phyloP scores from a whole-genome alignment of 257 asterid species.

The Nicotiana tabacum region DNA sequence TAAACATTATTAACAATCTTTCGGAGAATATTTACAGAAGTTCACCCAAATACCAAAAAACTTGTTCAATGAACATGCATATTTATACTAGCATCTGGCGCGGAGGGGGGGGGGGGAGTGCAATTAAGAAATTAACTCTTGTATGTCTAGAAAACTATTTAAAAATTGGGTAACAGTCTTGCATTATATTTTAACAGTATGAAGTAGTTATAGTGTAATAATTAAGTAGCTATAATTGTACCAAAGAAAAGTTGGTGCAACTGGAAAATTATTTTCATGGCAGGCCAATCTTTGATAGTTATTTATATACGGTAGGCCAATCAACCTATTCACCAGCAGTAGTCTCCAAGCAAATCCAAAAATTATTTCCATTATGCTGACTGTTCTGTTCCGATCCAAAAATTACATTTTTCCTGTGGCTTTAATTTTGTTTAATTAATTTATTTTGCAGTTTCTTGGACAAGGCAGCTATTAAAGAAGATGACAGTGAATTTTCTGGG shows the following conservation, averaged over 20 bases:
- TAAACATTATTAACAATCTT: background rate
- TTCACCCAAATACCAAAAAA: background rate
- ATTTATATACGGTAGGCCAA: background rate
- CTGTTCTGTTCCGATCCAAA: no score
- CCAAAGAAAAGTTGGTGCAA: background rate
- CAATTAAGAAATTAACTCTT: background rate
- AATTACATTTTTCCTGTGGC: background rate
- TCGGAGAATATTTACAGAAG: background rate
- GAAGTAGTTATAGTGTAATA: background rate
- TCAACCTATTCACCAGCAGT: background rate
- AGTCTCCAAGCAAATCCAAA: conserved; percentile 9
- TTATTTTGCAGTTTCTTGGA: conserved; percentile 39
- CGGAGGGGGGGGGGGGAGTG: no score
- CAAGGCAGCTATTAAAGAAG: conserved; percentile 66
- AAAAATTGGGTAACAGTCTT: background rate
- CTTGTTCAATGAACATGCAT: background rate
- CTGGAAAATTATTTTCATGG: background rate
- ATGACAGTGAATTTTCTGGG: conserved; percentile 1
- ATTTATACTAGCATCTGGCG: background rate
- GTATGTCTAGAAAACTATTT: background rate
- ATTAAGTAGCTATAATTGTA: no score
- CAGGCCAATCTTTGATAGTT: conserved; percentile 18
- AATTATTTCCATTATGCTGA: background rate
- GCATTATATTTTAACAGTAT: background rate
- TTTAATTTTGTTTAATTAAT: background rate